Evolutionary conservation across 768 basidiomycete genomes (phyloP), one percentile per base, ranked within the genome.

Genomic region (Russula brevipes): DNA sequence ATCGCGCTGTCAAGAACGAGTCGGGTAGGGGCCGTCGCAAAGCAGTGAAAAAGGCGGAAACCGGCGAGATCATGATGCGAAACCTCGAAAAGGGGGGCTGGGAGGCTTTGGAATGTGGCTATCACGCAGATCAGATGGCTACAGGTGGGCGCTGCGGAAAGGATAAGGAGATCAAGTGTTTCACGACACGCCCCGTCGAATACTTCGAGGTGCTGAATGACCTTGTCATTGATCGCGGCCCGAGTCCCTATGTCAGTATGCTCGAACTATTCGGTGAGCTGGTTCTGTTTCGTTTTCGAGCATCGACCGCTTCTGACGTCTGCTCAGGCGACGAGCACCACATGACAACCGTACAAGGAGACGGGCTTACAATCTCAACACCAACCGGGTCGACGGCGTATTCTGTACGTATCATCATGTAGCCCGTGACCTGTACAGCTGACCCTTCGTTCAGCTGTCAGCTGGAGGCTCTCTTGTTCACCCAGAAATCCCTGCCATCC

Each of bases 341-440:
- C 77, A 88, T 99, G 83, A 99, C 97, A 1, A 99, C 97, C 2
- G 97, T 98, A 3, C 97, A 98, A 76, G 97, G 95, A 0, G 97
- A 99, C 70, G 97, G 97, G 12, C 78, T 99, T 47, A 93, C 91
- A 36, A 87, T 99, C 16, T 88, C 88, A 30, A 99, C 97, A 0
- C 97, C 97, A 8, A 99, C 97, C 0, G 97, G 97, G 4, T 98
- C 97, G 0, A 99, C 97, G 11, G 97, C 97, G 3, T 99, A 99
- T 75, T 99, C 97, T 16, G 92, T 94, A 69, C 51, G 88, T 77
- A 53, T 30, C 17, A 17, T 49, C 35, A 6, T 19, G n/a, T 54
- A 35, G 6, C 57, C 33, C 55, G 42, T 64, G 51, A 54, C 49
- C 46, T 61, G 70, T 24, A 70, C 61, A 30, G 30, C 44, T 59